A percentile compares a stretch with the other conserved stretches of the same genome.
These are phyloP conservation scores for Gossypium australe DNA, from an alignment of 345 rosid species.

Conservation along the genomic window DNA sequence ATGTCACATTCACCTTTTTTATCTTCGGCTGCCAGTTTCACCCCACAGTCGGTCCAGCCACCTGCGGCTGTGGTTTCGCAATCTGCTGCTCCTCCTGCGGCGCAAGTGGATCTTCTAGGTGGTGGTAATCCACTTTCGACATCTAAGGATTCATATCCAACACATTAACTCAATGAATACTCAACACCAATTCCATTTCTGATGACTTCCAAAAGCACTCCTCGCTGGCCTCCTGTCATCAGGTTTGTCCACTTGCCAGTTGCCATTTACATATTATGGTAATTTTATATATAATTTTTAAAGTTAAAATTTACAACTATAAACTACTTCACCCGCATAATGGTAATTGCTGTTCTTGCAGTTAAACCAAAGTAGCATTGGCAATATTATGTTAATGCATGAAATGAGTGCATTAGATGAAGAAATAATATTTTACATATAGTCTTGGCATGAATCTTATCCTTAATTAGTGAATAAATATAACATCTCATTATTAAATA, in stretches of 20 bases:
- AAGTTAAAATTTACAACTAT: too few relatives aligned
- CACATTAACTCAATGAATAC: background rate
- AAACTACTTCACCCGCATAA: too few relatives aligned
- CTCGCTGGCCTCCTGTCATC: background rate
- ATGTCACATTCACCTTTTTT: conserved; percentile 19
- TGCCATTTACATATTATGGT: background rate
- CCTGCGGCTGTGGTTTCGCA: conserved; percentile 7
- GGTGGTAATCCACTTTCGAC: conserved; percentile 13
- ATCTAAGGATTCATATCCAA: conserved; percentile 17
- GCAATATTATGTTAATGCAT: too few relatives aligned
- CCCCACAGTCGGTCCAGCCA: conserved; percentile 10
- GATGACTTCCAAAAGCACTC: background rate
- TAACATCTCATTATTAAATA: too few relatives aligned
- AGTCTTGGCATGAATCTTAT: too few relatives aligned
- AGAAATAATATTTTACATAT: too few relatives aligned
- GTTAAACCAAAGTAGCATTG: too few relatives aligned
- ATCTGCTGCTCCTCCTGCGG: conserved; percentile 11
- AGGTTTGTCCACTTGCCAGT: conserved; percentile 11
- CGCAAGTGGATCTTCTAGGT: conserved; percentile 6
- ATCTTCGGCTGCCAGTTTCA: conserved; percentile 17
- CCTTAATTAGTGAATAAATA: too few relatives aligned
- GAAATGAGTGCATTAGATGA: too few relatives aligned
- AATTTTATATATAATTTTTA: too few relatives aligned
- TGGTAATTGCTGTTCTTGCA: background rate
- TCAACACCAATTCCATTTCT: background rate